phyloP scores from a whole-genome alignment of 2,329 filamentous ascomycete genomes.

The Alternaria brassicicola region DNA sequence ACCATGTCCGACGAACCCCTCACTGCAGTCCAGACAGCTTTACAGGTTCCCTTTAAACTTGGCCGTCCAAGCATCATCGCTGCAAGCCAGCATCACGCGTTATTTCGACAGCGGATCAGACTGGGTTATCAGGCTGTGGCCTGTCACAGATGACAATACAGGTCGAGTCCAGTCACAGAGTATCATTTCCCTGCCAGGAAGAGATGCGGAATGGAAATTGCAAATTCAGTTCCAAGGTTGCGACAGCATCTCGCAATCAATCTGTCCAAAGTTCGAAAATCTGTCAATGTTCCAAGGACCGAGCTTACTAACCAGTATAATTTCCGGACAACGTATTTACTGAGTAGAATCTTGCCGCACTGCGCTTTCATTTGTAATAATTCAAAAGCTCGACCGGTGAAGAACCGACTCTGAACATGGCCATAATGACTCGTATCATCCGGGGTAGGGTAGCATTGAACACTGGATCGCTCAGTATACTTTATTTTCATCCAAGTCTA shows the following conservation, averaged over 20 bases:
- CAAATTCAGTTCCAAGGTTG: not conserved
- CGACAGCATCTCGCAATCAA: not conserved
- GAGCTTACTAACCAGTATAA: slow-evolving; percentile 1
- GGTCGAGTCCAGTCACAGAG: not conserved
- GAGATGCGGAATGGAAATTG: slow-evolving; percentile 1
- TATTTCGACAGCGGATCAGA: not conserved
- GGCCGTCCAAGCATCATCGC: not conserved
- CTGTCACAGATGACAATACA: not conserved
- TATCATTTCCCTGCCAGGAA: not conserved
- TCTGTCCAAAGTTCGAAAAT: not conserved
- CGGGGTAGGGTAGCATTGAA: not conserved
- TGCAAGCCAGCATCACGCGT: not conserved
- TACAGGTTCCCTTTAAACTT: not conserved
- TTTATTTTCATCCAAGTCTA: not conserved
- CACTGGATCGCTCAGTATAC: not conserved
- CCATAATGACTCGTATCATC: not conserved
- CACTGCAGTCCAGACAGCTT: not conserved
- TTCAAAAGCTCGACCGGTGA: not conserved
- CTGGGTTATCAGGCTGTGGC: not conserved
- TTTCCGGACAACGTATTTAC: not conserved
- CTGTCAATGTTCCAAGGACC: not conserved
- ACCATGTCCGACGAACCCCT: not conserved
- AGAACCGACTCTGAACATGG: not conserved
- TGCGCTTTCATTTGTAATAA: not conserved
- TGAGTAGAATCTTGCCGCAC: not conserved